Conservation (phyloP, 169 alveolate genomes). For the Plasmodium chabaudi region DNA sequence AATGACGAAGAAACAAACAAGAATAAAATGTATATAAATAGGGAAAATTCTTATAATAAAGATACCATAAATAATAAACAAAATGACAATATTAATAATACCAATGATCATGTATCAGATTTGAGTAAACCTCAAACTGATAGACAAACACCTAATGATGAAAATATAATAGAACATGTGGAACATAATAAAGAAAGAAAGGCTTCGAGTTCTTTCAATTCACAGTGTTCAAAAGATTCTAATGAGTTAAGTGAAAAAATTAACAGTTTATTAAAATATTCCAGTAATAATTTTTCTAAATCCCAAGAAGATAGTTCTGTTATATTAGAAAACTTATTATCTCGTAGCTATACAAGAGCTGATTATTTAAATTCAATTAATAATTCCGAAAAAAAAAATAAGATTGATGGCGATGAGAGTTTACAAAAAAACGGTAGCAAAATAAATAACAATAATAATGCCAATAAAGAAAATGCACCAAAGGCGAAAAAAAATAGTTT, state of each 20-base stretch:
- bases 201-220: not conserved
- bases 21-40: no score
- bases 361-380: constrained; percentile 47
- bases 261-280: constrained; percentile 44
- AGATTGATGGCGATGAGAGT: constrained; percentile 8
- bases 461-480: not conserved
- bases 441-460: not conserved
- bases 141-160: not conserved
- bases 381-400: constrained; percentile 24
- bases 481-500: not conserved
- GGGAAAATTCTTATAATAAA: no score
- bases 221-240: constrained; percentile 26
- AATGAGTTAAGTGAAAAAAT: constrained; percentile 61
- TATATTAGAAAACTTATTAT: constrained; percentile 37
- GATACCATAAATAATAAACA: no score
- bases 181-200: constrained; percentile 1
- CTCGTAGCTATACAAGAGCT: constrained; percentile 42
- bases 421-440: not conserved
- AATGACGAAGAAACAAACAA: no score
- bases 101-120: no score
- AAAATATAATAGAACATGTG: not conserved
- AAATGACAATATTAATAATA: no score
- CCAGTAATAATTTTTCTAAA: constrained; percentile 25
- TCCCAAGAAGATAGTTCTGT: constrained; percentile 41
- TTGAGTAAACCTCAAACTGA: no score